Evolutionary conservation across 75 land plant genomes (phyloP).

Genomic region (Azolla pinnata): DNA sequence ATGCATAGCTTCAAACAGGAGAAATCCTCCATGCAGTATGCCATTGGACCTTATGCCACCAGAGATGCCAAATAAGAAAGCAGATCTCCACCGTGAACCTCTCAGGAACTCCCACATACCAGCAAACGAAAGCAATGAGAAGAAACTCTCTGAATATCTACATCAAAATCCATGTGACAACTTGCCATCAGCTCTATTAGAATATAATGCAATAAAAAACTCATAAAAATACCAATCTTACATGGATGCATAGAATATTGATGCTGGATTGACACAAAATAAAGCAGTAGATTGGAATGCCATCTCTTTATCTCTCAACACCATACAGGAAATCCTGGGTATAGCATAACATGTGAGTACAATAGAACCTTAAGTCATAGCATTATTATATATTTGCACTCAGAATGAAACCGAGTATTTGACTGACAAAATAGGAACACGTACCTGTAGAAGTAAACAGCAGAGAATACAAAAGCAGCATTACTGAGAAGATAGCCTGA

Average conservation of each 20-base stretch:
- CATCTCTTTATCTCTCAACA: constrained; percentile 50
- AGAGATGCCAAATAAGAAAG: constrained; percentile 61
- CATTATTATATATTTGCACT: too few relatives aligned
- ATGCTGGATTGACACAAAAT: constrained; percentile 97
- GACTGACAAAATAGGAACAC: too few relatives aligned
- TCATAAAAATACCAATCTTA: too few relatives aligned
- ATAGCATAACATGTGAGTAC: too few relatives aligned
- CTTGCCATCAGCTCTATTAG: too few relatives aligned
- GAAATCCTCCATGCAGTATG: constrained; percentile 80
- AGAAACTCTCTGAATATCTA: constrained; percentile 95
- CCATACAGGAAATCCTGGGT: constrained; percentile 55
- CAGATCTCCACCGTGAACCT: constrained; percentile 47
- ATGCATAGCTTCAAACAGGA: constrained; percentile 72
- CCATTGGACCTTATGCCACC: constrained; percentile 90
- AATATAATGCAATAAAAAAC: too few relatives aligned
- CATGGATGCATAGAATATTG: constrained; percentile 93
- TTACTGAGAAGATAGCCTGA: constrained; percentile 69
- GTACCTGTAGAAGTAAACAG: constrained; percentile 67
- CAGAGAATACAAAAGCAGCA: constrained; percentile 60
- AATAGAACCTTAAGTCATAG: too few relatives aligned
- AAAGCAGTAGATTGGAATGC: constrained; percentile 55
- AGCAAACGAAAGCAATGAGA: constrained; percentile 68
- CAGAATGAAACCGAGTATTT: too few relatives aligned
- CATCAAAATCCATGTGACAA: too few relatives aligned
- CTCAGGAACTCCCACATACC: constrained; percentile 54